phyloP scores from a whole-genome alignment of 2,329 filamentous ascomycete genomes.

The Claviceps lovelessii region DNA sequence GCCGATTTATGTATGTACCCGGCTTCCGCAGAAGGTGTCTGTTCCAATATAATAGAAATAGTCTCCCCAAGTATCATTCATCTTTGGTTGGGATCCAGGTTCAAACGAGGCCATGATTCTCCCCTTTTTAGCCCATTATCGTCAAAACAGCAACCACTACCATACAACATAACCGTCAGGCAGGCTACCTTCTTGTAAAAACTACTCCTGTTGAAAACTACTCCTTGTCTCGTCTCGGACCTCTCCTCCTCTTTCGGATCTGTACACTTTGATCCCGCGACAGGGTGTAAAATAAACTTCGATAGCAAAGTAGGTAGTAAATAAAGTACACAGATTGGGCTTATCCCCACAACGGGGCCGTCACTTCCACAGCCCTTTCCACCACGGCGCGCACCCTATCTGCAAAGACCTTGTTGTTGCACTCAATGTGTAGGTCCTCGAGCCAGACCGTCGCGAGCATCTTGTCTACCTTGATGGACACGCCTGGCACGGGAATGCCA shows the following conservation, averaged over 20 bases:
- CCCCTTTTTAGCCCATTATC: too few species aligned
- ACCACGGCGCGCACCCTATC: slow-evolving; percentile 82
- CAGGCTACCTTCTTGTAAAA: not conserved
- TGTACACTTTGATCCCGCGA: too few species aligned
- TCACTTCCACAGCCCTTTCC: slow-evolving; percentile 76
- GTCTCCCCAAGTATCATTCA: too few species aligned
- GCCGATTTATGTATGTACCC: not conserved
- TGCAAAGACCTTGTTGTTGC: slow-evolving; percentile 58
- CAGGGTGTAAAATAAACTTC: too few species aligned
- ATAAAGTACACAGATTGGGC: too few species aligned
- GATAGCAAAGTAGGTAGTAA: too few species aligned
- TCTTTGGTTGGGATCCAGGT: too few species aligned
- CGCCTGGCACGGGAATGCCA: slow-evolving; percentile 80
- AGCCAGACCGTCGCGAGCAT: slow-evolving; percentile 81
- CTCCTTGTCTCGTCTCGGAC: not conserved
- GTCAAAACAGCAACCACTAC: too few species aligned
- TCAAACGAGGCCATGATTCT: too few species aligned
- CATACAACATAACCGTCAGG: too few species aligned
- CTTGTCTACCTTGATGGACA: slow-evolving; percentile 78
- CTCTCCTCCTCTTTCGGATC: not conserved
- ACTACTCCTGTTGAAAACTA: not conserved
- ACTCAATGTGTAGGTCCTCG: slow-evolving; percentile 83
- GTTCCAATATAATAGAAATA: not conserved
- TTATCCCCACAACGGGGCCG: slow-evolving; percentile 56
- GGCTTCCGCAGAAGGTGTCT: too few species aligned